A percentile compares a stretch with the other conserved stretches of the same genome.
These are phyloP conservation scores for Pythium diclinum DNA, from an alignment of 352 stramenopile genomes.

Conservation along the genomic window DNA sequence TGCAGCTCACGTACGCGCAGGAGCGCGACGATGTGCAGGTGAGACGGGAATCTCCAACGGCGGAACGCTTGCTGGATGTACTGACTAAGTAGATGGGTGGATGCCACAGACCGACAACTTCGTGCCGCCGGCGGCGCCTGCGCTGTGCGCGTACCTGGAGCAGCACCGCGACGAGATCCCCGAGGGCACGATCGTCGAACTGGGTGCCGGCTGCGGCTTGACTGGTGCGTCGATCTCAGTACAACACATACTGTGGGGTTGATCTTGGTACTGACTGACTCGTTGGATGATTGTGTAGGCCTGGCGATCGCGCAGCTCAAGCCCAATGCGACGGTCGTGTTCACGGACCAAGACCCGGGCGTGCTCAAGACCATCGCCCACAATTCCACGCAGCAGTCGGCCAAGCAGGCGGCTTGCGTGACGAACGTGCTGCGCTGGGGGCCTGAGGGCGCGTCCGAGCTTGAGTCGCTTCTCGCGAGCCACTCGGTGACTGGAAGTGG, in stretches of 20 bases:
- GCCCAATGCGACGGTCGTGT: slow-evolving; percentile 59
- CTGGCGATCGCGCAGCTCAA: slow-evolving; percentile 61
- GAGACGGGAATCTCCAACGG: slow-evolving; percentile 12
- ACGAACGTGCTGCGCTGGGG: slow-evolving; percentile 70
- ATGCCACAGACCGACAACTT: slow-evolving; percentile 50
- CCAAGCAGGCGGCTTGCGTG: slow-evolving; percentile 46
- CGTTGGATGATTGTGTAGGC: slow-evolving; percentile 6
- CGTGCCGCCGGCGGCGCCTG: slow-evolving; percentile 63
- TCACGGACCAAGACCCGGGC: slow-evolving; percentile 79
- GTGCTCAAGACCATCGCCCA: slow-evolving; percentile 80
- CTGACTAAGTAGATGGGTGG: not conserved
- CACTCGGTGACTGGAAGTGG: not conserved
- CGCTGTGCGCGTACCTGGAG: slow-evolving; percentile 64
- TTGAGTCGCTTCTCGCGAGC: slow-evolving; percentile 37
- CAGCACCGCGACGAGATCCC: slow-evolving; percentile 46
- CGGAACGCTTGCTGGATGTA: slow-evolving; percentile 6
- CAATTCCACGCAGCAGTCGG: slow-evolving; percentile 60
- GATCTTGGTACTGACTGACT: not conserved
- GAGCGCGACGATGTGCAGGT: slow-evolving; percentile 52
- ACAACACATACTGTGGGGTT: not conserved
- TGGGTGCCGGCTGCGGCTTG: slow-evolving; percentile 65
- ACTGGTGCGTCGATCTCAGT: slow-evolving; percentile 27
- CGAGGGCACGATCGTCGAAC: slow-evolving; percentile 55
- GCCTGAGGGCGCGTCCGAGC: slow-evolving; percentile 50
- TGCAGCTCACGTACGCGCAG: slow-evolving; percentile 71